Evolutionary conservation across 768 basidiomycete genomes (phyloP).

Genomic region (Tylopilus balloui): DNA sequence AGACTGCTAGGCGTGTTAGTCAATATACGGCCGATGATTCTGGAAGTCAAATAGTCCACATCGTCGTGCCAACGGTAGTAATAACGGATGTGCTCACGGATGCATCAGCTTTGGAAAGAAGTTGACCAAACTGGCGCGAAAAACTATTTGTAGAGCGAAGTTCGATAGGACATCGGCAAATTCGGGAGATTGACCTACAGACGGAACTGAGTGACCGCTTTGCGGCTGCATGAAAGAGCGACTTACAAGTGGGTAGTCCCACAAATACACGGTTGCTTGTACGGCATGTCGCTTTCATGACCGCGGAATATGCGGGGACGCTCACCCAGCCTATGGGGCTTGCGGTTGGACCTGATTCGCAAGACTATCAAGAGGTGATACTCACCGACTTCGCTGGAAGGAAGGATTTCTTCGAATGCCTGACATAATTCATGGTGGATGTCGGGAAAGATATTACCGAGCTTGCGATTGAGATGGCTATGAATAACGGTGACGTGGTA

Average conservation of each 20-base stretch:
- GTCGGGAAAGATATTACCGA: conserved; percentile 31
- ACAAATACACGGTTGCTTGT: conserved; percentile 41
- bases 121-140: conserved; percentile 31
- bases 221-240: not conserved
- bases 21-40: conserved; percentile 31
- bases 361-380: not conserved
- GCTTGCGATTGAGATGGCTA: conserved; percentile 32
- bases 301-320: conserved; percentile 25
- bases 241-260: conserved; percentile 36
- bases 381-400: conserved; percentile 19
- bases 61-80: conserved; percentile 6
- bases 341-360: conserved; percentile 9
- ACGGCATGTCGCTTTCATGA: conserved; percentile 33
- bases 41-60: conserved; percentile 16
- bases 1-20: conserved; percentile 32
- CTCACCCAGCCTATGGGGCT: conserved; percentile 28
- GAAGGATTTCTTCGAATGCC: conserved; percentile 30
- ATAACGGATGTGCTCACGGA: conserved; percentile 27
- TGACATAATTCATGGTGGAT: conserved; percentile 33
- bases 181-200: conserved; percentile 34
- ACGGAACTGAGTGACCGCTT: conserved; percentile 7
- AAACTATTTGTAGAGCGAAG: conserved; percentile 33
- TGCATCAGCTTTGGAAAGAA: conserved; percentile 33
- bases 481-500: conserved; percentile 36
- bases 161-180: conserved; percentile 32